Percentiles rank a stretch among this genome's conserved stretches.
Evolutionary conservation across 345 rosid species (phyloP).

Genomic region (Rhodomyrtus tomentosa): DNA sequence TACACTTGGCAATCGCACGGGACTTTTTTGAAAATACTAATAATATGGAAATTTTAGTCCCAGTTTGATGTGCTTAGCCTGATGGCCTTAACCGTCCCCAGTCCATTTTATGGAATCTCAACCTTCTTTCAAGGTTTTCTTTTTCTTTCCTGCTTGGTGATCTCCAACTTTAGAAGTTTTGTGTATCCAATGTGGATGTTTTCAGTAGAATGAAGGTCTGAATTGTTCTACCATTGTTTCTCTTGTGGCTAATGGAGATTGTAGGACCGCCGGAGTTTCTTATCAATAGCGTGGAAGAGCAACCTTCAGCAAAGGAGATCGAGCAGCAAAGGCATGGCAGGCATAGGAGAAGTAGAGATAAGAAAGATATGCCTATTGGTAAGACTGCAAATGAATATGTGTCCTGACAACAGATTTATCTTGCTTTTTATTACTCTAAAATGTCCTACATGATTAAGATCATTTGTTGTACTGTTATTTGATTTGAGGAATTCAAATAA

Average conservation of each 20-base stretch:
- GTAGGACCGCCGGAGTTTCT: slow-evolving; percentile 89
- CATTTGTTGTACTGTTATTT: not conserved
- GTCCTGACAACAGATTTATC: not conserved
- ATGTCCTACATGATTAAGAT: not conserved
- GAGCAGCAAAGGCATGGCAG: slow-evolving; percentile 35
- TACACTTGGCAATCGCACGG: not conserved
- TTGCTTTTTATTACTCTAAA: not conserved
- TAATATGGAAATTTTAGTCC: not conserved
- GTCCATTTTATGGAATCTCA: not conserved
- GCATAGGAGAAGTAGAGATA: slow-evolving; percentile 35
- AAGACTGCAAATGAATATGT: not conserved
- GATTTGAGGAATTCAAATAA: not conserved
- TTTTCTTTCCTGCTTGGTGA: not conserved
- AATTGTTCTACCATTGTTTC: not conserved
- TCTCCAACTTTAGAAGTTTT: not conserved
- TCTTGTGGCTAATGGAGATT: slow-evolving; percentile 36
- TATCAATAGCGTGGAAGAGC: slow-evolving; percentile 45
- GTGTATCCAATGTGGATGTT: not conserved
- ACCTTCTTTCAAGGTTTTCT: not conserved
- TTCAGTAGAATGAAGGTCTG: not conserved
- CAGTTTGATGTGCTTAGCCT: not conserved
- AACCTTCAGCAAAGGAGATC: slow-evolving; percentile 26
- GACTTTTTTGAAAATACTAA: not conserved
- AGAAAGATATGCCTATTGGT: slow-evolving; percentile 68
- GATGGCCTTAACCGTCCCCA: not conserved